Evolutionary conservation across 768 basidiomycete species (phyloP), one percentile per base, ranked within the genome.

Genomic region (Calocera viscosa): DNA sequence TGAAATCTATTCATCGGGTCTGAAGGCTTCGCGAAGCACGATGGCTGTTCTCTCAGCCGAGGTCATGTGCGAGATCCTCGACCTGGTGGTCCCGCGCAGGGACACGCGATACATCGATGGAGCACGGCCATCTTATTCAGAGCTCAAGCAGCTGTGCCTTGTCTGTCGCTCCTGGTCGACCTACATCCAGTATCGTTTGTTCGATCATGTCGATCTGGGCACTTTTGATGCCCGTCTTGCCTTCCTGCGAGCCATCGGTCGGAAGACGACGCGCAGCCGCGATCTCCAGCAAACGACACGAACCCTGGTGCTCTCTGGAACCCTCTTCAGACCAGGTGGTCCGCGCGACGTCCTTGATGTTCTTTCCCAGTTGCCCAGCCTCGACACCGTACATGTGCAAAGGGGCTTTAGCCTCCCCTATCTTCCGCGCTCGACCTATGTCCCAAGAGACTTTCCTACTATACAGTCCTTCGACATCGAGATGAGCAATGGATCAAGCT

Each of bases 41-140:
- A 60, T 60, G 53, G 53, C 53, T 60, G 53, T 60, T 28, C 53
- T 60, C 26, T 60, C 53, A 5, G 53, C 53, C 53, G 53, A 60
- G 30, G 53, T 60, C 53, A 60, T 60, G 53, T 60, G 53, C 53
- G 53, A 60, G 26, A 60, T 60, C 53, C 53, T 60, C 26, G 53
- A 60, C 22, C 22, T 60, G 53, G 53, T 32, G 30, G 26, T 60
- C 10, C 53, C 53, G 30, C 53, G 10, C 5, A 16, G 19, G 14
- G 53, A 60, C 53, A 60, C 53, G 53, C 53, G 53, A 60, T 60
- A 60, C 53, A 60, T 5, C 53, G 53, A 12, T 26, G 53, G 53
- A 10, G 53, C 24, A 60, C 30, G 53, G 30, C 53, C 53, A 22
- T 26, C 53, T 19, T 60, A 60, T 60, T 16, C 26, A 28, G 53